Conservation (phyloP, 2,329 filamentous ascomycete genomes). For the Diaporthe vexans region DNA sequence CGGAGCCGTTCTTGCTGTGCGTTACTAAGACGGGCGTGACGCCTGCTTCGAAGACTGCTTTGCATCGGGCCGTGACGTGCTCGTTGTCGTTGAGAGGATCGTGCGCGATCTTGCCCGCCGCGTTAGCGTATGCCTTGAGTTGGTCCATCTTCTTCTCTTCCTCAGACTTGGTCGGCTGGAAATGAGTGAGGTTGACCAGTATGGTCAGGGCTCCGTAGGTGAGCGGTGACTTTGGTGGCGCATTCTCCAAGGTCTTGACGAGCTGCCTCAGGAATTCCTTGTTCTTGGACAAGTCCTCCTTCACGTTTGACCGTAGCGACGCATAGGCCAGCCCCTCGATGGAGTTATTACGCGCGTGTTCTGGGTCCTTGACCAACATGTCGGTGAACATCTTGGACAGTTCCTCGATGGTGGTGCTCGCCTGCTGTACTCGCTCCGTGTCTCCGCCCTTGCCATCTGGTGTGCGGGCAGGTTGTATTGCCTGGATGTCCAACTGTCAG, state of each 20-base stretch:
- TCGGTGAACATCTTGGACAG: constrained; percentile 74
- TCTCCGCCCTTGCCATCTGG: constrained; percentile 54
- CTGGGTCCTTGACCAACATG: constrained; percentile 73
- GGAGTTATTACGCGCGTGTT: constrained; percentile 74
- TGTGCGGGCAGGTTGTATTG: constrained; percentile 62
- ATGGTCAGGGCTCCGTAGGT: constrained; percentile 91
- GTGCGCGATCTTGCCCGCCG: constrained; percentile 74
- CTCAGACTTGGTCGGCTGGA: constrained; percentile 82
- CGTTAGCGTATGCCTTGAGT: constrained; percentile 94
- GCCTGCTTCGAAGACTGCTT: constrained; percentile 82
- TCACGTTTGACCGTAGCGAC: constrained; percentile 86
- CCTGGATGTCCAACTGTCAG: constrained; percentile 65
- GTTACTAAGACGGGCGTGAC: constrained; percentile 83
- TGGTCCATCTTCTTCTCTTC: constrained; percentile 94
- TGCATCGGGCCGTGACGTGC: constrained; percentile 82
- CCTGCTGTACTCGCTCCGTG: constrained; percentile 61
- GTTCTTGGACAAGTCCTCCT: constrained; percentile 83
- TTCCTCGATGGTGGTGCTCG: constrained; percentile 75
- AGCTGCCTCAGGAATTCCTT: constrained; percentile 77
- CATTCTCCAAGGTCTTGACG: constrained; percentile 71
- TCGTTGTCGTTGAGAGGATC: constrained; percentile 82
- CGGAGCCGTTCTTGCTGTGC: constrained; percentile 80
- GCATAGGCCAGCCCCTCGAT: constrained; percentile 95
- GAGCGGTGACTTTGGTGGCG: constrained; percentile 75
- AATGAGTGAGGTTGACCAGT: constrained; percentile 86